phyloP scores from a whole-genome alignment of 176 grass and related monocot genomes.

The Triticum monococcum region DNA sequence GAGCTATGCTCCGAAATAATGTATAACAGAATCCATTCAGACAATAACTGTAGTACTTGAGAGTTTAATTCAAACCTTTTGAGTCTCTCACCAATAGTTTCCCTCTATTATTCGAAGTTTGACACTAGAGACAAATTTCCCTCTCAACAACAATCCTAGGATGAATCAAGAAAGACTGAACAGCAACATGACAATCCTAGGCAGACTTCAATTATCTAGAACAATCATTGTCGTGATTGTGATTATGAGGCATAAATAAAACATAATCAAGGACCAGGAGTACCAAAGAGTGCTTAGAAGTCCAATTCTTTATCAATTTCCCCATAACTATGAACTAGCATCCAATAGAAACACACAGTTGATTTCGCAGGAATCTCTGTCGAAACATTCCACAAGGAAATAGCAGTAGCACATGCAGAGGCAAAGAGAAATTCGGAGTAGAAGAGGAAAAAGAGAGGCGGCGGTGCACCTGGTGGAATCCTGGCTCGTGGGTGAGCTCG shows the following conservation, averaged over 20 bases:
- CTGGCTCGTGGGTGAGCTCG: conserved; percentile 80
- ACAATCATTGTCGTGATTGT: neutral
- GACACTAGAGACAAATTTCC: neutral
- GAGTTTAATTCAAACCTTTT: neutral
- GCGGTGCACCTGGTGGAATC: conserved; percentile 82
- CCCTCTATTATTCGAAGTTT: neutral
- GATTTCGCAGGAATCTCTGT: neutral
- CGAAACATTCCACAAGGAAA: neutral
- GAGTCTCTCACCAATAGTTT: neutral
- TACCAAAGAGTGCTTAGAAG: neutral
- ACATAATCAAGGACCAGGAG: neutral
- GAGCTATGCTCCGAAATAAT: neutral
- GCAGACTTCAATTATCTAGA: neutral
- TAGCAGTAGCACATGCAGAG: neutral
- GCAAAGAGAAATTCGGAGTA: neutral
- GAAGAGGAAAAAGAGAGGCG: neutral
- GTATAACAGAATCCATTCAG: neutral
- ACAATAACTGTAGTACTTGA: neutral
- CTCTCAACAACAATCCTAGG: neutral
- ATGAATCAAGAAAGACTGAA: conserved; percentile 2
- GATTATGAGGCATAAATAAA: neutral
- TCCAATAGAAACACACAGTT: neutral
- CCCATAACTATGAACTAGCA: neutral
- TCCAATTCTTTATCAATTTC: neutral
- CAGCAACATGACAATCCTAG: neutral